Evolutionary conservation across 1,284 basidiomycete genomes (phyloP).

Genomic region (Anthracocystis panici-leucophaei): DNA sequence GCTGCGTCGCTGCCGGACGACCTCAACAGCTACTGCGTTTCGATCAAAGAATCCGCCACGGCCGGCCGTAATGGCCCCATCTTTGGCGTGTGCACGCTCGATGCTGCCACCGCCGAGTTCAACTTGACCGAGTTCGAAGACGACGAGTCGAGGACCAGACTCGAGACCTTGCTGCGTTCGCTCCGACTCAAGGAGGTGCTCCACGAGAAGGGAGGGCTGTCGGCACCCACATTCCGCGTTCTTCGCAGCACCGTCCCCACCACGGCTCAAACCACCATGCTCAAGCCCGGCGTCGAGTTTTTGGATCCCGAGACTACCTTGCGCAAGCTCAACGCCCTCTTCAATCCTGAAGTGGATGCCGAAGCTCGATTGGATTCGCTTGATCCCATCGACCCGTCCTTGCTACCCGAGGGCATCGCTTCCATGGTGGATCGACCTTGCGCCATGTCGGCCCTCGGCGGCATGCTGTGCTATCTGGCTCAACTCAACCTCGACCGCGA

Average conservation of each 20-base stretch:
- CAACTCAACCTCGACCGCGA: conserved; percentile 67
- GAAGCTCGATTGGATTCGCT: conserved; percentile 43
- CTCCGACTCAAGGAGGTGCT: conserved; percentile 92
- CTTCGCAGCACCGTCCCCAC: conserved; percentile 58
- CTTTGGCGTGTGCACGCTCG: conserved; percentile 94
- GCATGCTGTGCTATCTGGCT: conserved; percentile 64
- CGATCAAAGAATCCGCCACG: conserved; percentile 76
- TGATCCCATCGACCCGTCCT: conserved; percentile 40
- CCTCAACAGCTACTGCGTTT: conserved; percentile 93
- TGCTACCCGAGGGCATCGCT: conserved; percentile 58
- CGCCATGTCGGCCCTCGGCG: conserved; percentile 65
- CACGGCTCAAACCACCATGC: conserved; percentile 66
- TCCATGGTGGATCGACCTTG: conserved; percentile 53
- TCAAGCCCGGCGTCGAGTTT: conserved; percentile 64
- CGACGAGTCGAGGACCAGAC: conserved; percentile 87
- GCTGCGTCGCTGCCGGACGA: conserved; percentile 89
- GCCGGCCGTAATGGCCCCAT: conserved; percentile 56
- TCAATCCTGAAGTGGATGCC: conserved; percentile 44
- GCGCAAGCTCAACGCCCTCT: conserved; percentile 58
- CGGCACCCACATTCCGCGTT: conserved; percentile 54
- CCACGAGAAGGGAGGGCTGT: conserved; percentile 81
- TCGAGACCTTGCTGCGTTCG: conserved; percentile 94
- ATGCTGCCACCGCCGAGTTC: conserved; percentile 96
- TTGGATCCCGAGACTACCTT: conserved; percentile 53
- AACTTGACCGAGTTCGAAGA: conserved; percentile 90